A percentile compares a stretch with the other conserved stretches of the same genome.
Conservation (phyloP, 805 yeast genomes). For the Danielia oregonensis region DNA sequence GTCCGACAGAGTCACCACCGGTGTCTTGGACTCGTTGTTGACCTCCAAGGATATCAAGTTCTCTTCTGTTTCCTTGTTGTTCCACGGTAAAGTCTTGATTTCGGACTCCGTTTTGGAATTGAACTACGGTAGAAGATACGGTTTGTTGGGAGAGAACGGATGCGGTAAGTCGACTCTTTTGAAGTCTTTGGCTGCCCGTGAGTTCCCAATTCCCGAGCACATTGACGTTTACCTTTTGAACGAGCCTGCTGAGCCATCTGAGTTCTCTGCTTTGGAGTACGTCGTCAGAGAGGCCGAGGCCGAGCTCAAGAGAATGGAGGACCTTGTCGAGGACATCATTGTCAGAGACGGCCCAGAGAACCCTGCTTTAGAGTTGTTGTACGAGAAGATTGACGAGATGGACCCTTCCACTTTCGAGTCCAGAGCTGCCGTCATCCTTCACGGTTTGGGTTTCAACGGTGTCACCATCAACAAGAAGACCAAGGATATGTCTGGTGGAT, state of each 20-base stretch:
- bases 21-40: constrained; percentile 83
- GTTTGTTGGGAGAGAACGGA: constrained; percentile 96
- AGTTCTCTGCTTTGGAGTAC: constrained; percentile 87
- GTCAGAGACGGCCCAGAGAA: constrained; percentile 94
- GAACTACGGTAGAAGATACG: constrained; percentile 96
- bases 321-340: constrained; percentile 82
- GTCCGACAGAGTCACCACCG: constrained; percentile 96
- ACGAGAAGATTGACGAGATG: constrained; percentile 93
- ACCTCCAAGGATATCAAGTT: constrained; percentile 94
- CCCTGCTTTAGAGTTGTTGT: constrained; percentile 76
- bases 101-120: constrained; percentile 91
- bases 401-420: constrained; percentile 95
- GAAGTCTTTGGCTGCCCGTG: constrained; percentile 92
- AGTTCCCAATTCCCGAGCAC: constrained; percentile 88
- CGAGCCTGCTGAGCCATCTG: constrained; percentile 97
- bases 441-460: constrained; percentile 94
- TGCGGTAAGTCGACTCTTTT: constrained; percentile 97
- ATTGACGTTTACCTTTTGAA: constrained; percentile 91
- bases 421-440: constrained; percentile 91
- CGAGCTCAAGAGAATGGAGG: constrained; percentile 88
- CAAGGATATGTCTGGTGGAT: constrained; percentile 99
- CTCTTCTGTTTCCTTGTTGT: constrained; percentile 83
- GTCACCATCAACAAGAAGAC: constrained; percentile 88
- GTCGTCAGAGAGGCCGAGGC: constrained; percentile 95
- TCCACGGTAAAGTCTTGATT: constrained; percentile 95